Base-by-base conservation (phyloP, 306 rosid genomes). In the Leucaena leucocephala region DNA sequence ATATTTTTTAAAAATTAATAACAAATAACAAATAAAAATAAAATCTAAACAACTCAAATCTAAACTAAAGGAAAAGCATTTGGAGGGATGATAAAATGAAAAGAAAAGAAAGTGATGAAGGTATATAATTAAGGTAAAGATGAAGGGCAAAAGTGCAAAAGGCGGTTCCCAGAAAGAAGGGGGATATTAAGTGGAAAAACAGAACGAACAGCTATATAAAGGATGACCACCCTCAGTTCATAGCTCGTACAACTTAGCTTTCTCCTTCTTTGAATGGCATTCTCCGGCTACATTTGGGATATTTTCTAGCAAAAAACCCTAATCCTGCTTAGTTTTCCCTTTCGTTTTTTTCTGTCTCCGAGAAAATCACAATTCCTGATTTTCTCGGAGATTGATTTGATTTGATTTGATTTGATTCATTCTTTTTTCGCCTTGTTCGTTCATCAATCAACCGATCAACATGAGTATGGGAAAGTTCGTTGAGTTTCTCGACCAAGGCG, bases 401-500 rank as follows among this genome's bases (percentile, higher is more conserved):
- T 21, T 33, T 6, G 8, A 61, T 61, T 57, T 0, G 9, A 21
- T 21, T 57, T 36, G 36, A 52, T 59, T 59, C 39, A 27, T 59
- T 59, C 39, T 58, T 12, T 10, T 27, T 2, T 55, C 2, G 6
- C 9, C 9, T 57, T 9, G 3, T 57, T 58, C 65, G 1, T 58
- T 22, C 45, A 1, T 16, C 46, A 7, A 1, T 36, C 69, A 7
- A 35, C 16, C 52, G 33, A 6, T 12, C 71, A 57, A 8, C 8
- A 16, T 40, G 75, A 70, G 58, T 13, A 85, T 85, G 88, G 87
- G 88, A 49, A 89, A 83, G 85, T 78, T 87, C 34, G 89, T 85
- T 13, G 93, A 87, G 85, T 62, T 89, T 50, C 78, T 89, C 74
- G 93, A 89, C 36, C 84, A 48, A 5, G 86, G 90, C 11, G 90